These are phyloP conservation scores for Zostera marina DNA, from an alignment of 116 monocot genomes.

Conservation along the genomic window DNA sequence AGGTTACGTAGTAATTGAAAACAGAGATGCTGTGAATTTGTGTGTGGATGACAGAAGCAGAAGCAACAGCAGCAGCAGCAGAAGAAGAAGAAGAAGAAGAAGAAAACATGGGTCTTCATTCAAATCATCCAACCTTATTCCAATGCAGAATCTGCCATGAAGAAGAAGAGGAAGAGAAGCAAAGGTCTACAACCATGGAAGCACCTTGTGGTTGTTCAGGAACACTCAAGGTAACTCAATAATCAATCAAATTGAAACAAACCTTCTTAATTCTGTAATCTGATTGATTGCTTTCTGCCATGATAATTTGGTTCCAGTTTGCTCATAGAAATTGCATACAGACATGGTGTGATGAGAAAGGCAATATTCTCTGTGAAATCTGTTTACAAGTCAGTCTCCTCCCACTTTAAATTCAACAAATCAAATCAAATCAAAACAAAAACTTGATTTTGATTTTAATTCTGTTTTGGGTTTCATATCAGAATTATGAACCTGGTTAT, in stretches of 20 bases:
- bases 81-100: slow-evolving; percentile 8
- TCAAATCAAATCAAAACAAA: too few species aligned
- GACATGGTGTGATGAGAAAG: slow-evolving; percentile 95
- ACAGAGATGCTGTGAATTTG: too few species aligned
- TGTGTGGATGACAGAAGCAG: slow-evolving; percentile 7
- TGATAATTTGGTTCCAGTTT: slow-evolving; percentile 27
- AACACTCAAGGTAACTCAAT: slow-evolving; percentile 10
- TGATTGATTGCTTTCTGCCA: background rate
- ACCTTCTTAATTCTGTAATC: too few species aligned
- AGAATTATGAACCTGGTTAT: too few species aligned
- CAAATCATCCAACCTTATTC: background rate
- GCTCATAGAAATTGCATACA: slow-evolving; percentile 87
- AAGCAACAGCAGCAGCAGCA: too few species aligned
- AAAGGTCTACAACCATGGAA: slow-evolving; percentile 6
- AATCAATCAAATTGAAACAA: too few species aligned
- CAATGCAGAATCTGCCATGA: slow-evolving; percentile 19
- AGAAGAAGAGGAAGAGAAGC: slow-evolving; percentile 11
- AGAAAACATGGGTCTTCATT: background rate
- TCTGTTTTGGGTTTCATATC: too few species aligned
- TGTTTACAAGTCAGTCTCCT: slow-evolving; percentile 48
- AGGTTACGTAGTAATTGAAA: too few species aligned
- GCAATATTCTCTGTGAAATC: slow-evolving; percentile 74
- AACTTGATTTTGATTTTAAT: too few species aligned
- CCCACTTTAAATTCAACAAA: too few species aligned
- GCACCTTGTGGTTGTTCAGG: slow-evolving; percentile 17